phyloP scores from a whole-genome alignment of 2,329 filamentous ascomycete genomes.

The Ceratocystis lukuohia region DNA sequence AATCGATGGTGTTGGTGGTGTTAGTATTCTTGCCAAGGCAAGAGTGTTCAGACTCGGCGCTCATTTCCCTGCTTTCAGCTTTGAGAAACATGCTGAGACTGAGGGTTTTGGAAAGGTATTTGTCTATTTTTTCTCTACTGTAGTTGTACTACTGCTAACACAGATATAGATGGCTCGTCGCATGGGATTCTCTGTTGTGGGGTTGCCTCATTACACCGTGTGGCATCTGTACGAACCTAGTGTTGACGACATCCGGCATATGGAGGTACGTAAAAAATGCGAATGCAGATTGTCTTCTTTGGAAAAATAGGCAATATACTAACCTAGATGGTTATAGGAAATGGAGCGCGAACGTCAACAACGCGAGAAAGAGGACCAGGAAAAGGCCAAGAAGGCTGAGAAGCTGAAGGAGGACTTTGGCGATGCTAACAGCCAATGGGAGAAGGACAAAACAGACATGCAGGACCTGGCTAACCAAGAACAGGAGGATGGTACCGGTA shows the following conservation, averaged over 20 bases:
- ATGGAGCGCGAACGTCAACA: constrained; percentile 81
- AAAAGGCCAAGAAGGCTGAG: constrained; percentile 56
- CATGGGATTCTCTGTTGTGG: constrained; percentile 91
- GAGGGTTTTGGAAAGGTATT: constrained; percentile 93
- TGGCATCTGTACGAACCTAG: constrained; percentile 99
- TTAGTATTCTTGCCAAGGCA: constrained; percentile 93
- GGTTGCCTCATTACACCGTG: constrained; percentile 92
- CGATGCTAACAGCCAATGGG: constrained; percentile 67
- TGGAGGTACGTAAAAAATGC: constrained; percentile 50
- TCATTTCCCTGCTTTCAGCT: constrained; percentile 96
- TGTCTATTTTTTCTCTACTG: neutral
- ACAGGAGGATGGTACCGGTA: constrained; percentile 10
- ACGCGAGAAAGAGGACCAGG: constrained; percentile 57
- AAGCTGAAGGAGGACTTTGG: constrained; percentile 73
- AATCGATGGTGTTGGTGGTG: constrained; percentile 91
- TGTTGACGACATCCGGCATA: constrained; percentile 90
- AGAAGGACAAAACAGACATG: constrained; percentile 74
- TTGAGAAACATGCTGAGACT: constrained; percentile 96
- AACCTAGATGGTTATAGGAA: constrained; percentile 40
- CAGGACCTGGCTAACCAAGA: constrained; percentile 39
- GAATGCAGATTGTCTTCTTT: neutral
- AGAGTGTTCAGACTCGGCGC: constrained; percentile 89
- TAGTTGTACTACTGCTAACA: constrained; percentile 16
- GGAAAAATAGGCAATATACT: neutral
- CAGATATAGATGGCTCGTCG: constrained; percentile 73